Evolutionary conservation across 2,329 filamentous ascomycete genomes (phyloP), one percentile per base, ranked within the genome.

Genomic region (Colletotrichum sp.): DNA sequence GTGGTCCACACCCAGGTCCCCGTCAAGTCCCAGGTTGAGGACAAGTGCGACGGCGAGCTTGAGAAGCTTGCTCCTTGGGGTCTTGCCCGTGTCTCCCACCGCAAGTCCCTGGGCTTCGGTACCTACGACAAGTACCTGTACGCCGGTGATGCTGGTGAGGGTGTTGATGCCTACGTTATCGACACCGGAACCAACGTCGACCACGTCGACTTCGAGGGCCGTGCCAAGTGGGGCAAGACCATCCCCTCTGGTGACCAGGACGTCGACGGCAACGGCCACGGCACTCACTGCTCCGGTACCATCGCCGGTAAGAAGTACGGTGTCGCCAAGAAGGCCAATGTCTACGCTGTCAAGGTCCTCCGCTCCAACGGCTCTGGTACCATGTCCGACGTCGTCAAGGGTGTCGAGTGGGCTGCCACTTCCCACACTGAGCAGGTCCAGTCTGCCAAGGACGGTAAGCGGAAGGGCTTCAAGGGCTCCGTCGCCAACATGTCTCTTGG

Each of bases 401-500:
- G 97, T 84, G 97, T 99, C 76, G 96, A 99, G 87, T 98, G 91
- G 87, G 97, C 97, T 80, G 96, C 95, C 78, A 90, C 92, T 81
- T 87, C 91, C 78, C 97, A 99, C 87, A 81, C 90, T 65, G 90
- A 94, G 83, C 91, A 96, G 83, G 91, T 93, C 79, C 90, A 93
- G 84, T 88, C 87, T 75, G 94, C 94, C 81, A 97, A 98, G 93
- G 89, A 90, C 70, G 95, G 95, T 81, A 95, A 97, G 89, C 92
- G 92, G 86, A 94, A 98, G 93, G 94, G 94, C 84, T 98, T 98
- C 93, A 98, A 98, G 93, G 97, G 97, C 83, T 98, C 95, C 78
- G 94, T 96, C 82, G 97, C 97, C 88, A 99, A 99, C 92, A 99
- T 99, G 97, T 97, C 94, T 82, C 93, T 99, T 73, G 97, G 97